These are phyloP conservation scores for Pyrenophora teres DNA, from an alignment of 2,329 filamentous ascomycete species.

Conservation along the genomic window DNA sequence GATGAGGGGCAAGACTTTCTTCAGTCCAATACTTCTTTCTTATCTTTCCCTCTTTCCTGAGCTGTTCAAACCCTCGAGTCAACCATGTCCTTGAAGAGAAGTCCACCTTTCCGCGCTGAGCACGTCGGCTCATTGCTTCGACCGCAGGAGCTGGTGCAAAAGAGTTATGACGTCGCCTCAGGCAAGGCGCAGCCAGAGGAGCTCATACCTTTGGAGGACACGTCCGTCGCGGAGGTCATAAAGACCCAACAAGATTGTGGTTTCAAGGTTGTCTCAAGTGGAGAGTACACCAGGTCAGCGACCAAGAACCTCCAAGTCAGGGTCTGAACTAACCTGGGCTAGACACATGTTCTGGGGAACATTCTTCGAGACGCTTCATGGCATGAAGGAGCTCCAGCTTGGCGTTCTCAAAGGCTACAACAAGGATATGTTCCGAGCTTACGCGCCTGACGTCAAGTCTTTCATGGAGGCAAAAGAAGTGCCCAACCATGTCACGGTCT, in stretches of 20 bases:
- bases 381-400: slow-evolving; percentile 58
- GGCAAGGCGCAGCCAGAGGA: slow-evolving; percentile 55
- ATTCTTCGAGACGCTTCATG: slow-evolving; percentile 60
- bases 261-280: slow-evolving; percentile 68
- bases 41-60: slow-evolving; percentile 7
- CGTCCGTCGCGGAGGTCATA: slow-evolving; percentile 68
- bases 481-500: slow-evolving; percentile 62
- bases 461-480: slow-evolving; percentile 62
- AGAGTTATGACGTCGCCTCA: slow-evolving; percentile 57
- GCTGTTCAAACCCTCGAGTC: slow-evolving; percentile 24
- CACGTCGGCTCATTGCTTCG: slow-evolving; percentile 74
- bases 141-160: slow-evolving; percentile 64
- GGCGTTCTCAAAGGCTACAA: slow-evolving; percentile 52
- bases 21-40: slow-evolving; percentile 6
- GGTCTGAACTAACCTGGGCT: slow-evolving; percentile 15
- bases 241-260: slow-evolving; percentile 67
- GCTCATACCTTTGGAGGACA: slow-evolving; percentile 66
- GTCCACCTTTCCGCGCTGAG: slow-evolving; percentile 71
- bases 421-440: slow-evolving; percentile 61
- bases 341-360: slow-evolving; percentile 62
- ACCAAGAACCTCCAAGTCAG: background rate
- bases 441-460: slow-evolving; percentile 65
- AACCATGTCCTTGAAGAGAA: slow-evolving; percentile 44
- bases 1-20: slow-evolving; percentile 29
- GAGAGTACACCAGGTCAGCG: slow-evolving; percentile 62